A percentile compares a stretch with the other conserved stretches of the same genome.
Evolutionary conservation across 176 grass and related monocot species (phyloP).

Genomic region (Canna indica): DNA sequence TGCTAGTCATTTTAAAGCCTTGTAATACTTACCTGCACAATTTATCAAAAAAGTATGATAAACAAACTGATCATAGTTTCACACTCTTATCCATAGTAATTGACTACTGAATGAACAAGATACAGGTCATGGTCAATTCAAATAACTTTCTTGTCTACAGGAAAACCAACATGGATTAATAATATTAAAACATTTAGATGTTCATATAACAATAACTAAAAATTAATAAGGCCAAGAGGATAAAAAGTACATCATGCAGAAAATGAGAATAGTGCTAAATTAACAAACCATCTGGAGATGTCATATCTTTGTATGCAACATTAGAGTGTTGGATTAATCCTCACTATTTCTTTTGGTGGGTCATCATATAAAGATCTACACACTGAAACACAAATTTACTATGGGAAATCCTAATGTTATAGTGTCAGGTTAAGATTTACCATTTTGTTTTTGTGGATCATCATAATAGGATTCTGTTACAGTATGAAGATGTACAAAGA

Average conservation of each 20-base stretch:
- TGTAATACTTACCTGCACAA: too few species aligned
- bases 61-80: too few species aligned
- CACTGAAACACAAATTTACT: too few species aligned
- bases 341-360: too few species aligned
- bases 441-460: conserved; percentile 45
- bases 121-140: background rate
- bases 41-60: too few species aligned
- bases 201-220: background rate
- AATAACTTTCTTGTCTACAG: background rate
- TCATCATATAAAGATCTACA: too few species aligned
- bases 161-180: too few species aligned
- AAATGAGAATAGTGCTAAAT: background rate
- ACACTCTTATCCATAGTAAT: too few species aligned
- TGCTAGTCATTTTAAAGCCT: too few species aligned
- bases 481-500: conserved; percentile 74
- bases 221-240: background rate
- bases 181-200: too few species aligned
- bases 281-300: background rate
- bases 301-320: too few species aligned
- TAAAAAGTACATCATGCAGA: background rate
- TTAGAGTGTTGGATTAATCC: background rate
- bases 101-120: background rate
- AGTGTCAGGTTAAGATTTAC: conserved; percentile 23
- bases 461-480: conserved; percentile 70
- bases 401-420: background rate